phyloP scores from a whole-genome alignment of 495 filamentous ascomycete genomes.

The Delitschia confertaspora region DNA sequence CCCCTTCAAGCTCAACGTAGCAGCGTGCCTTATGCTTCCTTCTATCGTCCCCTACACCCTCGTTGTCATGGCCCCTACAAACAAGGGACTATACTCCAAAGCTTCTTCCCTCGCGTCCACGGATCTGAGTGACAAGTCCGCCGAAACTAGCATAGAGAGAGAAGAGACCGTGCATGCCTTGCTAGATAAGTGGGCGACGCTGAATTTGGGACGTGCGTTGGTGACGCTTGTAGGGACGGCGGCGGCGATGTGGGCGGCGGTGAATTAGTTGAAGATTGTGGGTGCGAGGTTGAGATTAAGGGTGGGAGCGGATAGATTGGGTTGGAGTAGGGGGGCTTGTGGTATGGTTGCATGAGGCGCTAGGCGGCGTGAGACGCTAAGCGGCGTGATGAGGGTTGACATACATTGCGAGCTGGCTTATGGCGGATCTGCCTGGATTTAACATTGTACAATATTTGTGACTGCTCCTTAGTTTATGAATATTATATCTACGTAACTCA shows the following conservation, averaged over 20 bases:
- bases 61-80: conserved; percentile 38
- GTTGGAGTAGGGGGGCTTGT: too few relatives aligned
- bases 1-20: conserved; percentile 35
- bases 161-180: conserved; percentile 40
- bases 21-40: conserved; percentile 37
- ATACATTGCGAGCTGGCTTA: too few relatives aligned
- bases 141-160: conserved; percentile 31
- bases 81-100: conserved; percentile 37
- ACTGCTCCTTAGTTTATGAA: too few relatives aligned
- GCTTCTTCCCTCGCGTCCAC: conserved; percentile 25
- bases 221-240: conserved; percentile 22
- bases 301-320: conserved; percentile 27
- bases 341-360: too few relatives aligned
- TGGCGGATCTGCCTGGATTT: too few relatives aligned
- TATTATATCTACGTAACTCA: too few relatives aligned
- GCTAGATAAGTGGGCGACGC: conserved; percentile 47
- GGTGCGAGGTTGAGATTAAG: conserved; percentile 7
- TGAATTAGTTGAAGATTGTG: conserved; percentile 26
- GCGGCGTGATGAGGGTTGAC: too few relatives aligned
- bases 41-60: conserved; percentile 45
- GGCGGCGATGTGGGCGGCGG: conserved; percentile 23
- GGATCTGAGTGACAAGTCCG: conserved; percentile 26
- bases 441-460: too few relatives aligned
- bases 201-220: conserved; percentile 42
- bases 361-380: too few relatives aligned